A percentile compares a stretch with the other conserved stretches of the same genome.
Evolutionary conservation across 495 filamentous ascomycete genomes (phyloP).

Genomic region (Schizothecium vesticola): DNA sequence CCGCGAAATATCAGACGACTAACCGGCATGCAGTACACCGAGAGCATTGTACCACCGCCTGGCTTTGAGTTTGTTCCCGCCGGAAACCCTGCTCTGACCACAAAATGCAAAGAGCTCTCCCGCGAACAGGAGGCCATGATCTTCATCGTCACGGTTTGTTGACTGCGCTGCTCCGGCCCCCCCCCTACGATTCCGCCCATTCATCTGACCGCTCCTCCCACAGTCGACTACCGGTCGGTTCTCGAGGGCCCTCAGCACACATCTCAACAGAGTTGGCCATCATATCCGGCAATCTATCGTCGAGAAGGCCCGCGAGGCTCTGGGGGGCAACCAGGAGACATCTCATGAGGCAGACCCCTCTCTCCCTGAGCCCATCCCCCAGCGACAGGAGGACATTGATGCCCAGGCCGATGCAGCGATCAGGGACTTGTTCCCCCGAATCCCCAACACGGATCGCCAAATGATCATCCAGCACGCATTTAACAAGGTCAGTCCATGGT

Average conservation of each 20-base stretch:
- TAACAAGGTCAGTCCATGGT: constrained; percentile 55
- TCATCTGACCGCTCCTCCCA: constrained; percentile 9
- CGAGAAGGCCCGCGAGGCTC: constrained; percentile 38
- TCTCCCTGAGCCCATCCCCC: constrained; percentile 47
- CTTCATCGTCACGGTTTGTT: constrained; percentile 73
- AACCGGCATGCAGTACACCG: constrained; percentile 38
- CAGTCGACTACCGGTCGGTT: constrained; percentile 12
- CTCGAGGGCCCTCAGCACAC: constrained; percentile 26
- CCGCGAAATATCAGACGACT: constrained; percentile 15
- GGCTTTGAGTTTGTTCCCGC: constrained; percentile 81
- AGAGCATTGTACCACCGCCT: constrained; percentile 50
- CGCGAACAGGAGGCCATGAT: constrained; percentile 61
- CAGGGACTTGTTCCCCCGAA: constrained; percentile 78
- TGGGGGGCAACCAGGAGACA: constrained; percentile 22
- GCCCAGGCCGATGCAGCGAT: constrained; percentile 68
- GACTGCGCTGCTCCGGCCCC: neutral
- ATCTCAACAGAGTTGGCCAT: constrained; percentile 75
- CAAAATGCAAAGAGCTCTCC: constrained; percentile 73
- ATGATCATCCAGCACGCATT: constrained; percentile 79
- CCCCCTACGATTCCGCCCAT: neutral
- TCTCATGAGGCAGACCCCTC: constrained; percentile 18
- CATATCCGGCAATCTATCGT: constrained; percentile 56
- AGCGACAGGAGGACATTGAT: constrained; percentile 60
- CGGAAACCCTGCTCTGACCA: constrained; percentile 70
- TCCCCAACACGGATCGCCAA: constrained; percentile 71